Conservation (phyloP, 176 grass and related monocot genomes). For the Cenchrus americanus region DNA sequence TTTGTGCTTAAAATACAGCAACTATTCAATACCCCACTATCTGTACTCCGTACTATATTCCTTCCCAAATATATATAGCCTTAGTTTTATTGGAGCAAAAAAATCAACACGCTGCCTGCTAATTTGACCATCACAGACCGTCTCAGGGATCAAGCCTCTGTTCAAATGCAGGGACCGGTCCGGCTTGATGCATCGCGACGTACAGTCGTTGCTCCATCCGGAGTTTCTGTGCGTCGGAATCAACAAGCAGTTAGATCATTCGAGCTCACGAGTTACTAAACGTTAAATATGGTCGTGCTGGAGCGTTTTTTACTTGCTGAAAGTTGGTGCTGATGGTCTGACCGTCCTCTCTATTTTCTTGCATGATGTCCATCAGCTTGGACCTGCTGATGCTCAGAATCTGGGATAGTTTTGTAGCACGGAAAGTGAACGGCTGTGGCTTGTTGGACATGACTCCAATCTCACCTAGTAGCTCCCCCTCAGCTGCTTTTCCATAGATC, state of each 20-base stretch:
- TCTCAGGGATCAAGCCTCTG: slow-evolving; percentile 25
- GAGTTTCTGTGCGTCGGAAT: slow-evolving; percentile 35
- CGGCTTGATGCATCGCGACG: slow-evolving; percentile 9
- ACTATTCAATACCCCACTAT: background rate
- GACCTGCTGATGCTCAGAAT: slow-evolving; percentile 64
- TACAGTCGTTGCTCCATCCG: slow-evolving; percentile 13
- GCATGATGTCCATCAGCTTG: slow-evolving; percentile 70
- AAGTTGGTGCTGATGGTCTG: slow-evolving; percentile 63
- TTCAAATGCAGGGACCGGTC: background rate
- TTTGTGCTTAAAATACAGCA: background rate
- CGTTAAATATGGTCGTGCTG: background rate
- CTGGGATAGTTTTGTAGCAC: slow-evolving; percentile 68
- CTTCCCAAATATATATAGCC: background rate
- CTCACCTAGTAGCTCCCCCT: slow-evolving; percentile 81
- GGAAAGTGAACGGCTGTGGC: slow-evolving; percentile 73
- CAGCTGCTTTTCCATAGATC: slow-evolving; percentile 51
- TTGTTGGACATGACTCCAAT: slow-evolving; percentile 61
- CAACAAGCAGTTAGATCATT: background rate
- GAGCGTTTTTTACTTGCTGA: slow-evolving; percentile 46
- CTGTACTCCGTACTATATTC: too few relatives aligned
- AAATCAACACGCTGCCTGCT: background rate
- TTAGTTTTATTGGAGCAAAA: background rate
- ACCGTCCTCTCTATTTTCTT: slow-evolving; percentile 67
- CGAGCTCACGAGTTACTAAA: too few relatives aligned
- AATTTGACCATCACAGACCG: background rate